phyloP scores from a whole-genome alignment of 441 rosid species.

The Populus hybrid region DNA sequence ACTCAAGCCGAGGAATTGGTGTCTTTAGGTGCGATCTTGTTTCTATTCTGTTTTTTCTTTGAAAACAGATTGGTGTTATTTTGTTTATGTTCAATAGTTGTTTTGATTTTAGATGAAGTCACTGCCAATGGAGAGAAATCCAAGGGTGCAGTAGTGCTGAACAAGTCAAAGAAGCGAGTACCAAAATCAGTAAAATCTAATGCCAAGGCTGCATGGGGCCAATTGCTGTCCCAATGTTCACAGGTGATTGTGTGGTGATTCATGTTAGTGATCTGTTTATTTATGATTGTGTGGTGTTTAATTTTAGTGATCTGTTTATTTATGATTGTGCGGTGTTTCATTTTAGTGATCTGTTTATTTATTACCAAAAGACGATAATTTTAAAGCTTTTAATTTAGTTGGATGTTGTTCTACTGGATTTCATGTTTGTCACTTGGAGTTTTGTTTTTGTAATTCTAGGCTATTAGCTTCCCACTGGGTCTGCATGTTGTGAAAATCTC shows the following conservation, averaged over 20 bases:
- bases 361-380: background rate
- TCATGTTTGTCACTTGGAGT: background rate
- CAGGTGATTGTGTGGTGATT: constrained; percentile 40
- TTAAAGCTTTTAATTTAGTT: too few relatives aligned
- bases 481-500: background rate
- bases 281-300: background rate
- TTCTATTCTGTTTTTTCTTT: background rate
- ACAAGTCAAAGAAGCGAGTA: constrained; percentile 48
- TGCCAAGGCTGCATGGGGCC: constrained; percentile 79
- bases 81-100: background rate
- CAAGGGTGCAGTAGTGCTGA: constrained; percentile 31
- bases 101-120: constrained; percentile 25
- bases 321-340: background rate
- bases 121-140: constrained; percentile 42
- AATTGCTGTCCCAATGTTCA: constrained; percentile 81
- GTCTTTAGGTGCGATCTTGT: constrained; percentile 50
- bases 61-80: background rate
- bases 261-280: background rate
- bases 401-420: background rate
- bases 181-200: constrained; percentile 39
- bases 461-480: background rate
- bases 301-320: background rate
- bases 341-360: background rate
- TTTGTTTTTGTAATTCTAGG: background rate
- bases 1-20: constrained; percentile 49